Evolutionary conservation across 345 rosid species (phyloP).

Genomic region (Sisymbrium irio): DNA sequence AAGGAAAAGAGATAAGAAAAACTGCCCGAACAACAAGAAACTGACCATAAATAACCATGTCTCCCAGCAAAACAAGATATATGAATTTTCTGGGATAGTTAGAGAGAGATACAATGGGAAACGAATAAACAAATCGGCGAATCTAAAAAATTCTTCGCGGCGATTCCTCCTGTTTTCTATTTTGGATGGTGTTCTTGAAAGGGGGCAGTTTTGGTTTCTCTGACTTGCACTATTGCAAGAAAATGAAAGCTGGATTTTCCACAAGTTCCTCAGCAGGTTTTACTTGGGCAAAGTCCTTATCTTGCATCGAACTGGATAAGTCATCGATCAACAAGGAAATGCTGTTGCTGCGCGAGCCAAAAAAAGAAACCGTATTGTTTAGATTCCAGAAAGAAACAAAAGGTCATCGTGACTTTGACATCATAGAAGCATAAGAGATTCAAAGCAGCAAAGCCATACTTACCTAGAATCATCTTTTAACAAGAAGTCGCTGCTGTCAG

Average conservation of each 20-base stretch:
- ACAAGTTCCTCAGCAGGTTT: conserved; percentile 76
- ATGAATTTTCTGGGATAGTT: not conserved
- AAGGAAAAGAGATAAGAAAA: not conserved
- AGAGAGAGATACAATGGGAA: not conserved
- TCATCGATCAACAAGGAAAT: conserved; percentile 87
- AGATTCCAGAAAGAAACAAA: not conserved
- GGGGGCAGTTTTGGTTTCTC: conserved; percentile 8
- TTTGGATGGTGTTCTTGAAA: conserved; percentile 11
- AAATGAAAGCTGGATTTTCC: conserved; percentile 75
- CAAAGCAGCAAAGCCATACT: conserved; percentile 2
- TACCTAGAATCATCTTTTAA: conserved; percentile 89
- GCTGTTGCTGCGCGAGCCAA: conserved; percentile 34
- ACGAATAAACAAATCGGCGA: conserved; percentile 8
- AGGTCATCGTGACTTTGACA: not conserved
- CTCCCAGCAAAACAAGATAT: conserved; percentile 12
- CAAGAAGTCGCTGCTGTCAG: conserved; percentile 81
- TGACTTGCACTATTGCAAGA: conserved; percentile 42
- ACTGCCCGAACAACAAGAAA: conserved; percentile 15
- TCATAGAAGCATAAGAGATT: not conserved
- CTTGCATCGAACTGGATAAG: conserved; percentile 72
- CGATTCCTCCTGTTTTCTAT: not conserved
- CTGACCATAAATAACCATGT: not conserved
- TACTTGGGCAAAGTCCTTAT: conserved; percentile 78
- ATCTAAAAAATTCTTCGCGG: not conserved
- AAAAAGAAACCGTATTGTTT: conserved; percentile 4